phyloP scores from a whole-genome alignment of 2,329 filamentous ascomycete species.

The Acrocalymma vagum region DNA sequence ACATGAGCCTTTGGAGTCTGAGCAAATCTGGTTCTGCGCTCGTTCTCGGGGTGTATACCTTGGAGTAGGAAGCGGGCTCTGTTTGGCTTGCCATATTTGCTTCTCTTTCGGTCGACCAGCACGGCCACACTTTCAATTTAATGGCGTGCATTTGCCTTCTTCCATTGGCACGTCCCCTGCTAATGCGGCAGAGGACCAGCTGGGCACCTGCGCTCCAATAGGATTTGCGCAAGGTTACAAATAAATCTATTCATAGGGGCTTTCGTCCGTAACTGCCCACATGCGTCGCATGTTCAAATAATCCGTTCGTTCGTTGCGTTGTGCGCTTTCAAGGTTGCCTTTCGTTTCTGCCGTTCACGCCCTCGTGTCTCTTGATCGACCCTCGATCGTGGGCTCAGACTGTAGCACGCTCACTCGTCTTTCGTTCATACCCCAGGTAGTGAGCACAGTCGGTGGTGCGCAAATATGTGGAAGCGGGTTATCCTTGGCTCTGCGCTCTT shows the following conservation, averaged over 20 bases:
- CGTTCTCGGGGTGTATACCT: too few species aligned
- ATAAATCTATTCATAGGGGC: constrained; percentile 32
- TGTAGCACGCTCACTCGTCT: constrained; percentile 30
- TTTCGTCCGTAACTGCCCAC: constrained; percentile 11
- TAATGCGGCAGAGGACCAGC: constrained; percentile 16
- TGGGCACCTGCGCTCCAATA: constrained; percentile 18
- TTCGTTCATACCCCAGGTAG: constrained; percentile 5
- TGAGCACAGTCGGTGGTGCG: constrained; percentile 12
- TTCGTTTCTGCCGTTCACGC: neutral
- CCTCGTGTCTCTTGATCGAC: too few species aligned
- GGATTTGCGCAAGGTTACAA: constrained; percentile 31
- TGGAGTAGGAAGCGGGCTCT: neutral
- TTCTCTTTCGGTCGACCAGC: constrained; percentile 25
- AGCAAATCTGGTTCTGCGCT: too few species aligned
- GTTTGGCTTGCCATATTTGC: constrained; percentile 2
- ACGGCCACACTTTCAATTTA: constrained; percentile 28
- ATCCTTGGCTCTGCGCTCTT: constrained; percentile 26
- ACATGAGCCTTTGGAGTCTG: too few species aligned
- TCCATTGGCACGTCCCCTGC: constrained; percentile 29
- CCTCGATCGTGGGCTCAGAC: too few species aligned
- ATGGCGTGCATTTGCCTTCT: constrained; percentile 13
- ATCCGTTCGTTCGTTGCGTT: constrained; percentile 3
- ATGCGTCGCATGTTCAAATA: too few species aligned
- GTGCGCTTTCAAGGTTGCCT: constrained; percentile 8
- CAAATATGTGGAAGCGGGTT: constrained; percentile 31